These are phyloP conservation scores for Colletotrichum sp. DNA, from an alignment of 2,329 filamentous ascomycete species.

Conservation along the genomic window DNA sequence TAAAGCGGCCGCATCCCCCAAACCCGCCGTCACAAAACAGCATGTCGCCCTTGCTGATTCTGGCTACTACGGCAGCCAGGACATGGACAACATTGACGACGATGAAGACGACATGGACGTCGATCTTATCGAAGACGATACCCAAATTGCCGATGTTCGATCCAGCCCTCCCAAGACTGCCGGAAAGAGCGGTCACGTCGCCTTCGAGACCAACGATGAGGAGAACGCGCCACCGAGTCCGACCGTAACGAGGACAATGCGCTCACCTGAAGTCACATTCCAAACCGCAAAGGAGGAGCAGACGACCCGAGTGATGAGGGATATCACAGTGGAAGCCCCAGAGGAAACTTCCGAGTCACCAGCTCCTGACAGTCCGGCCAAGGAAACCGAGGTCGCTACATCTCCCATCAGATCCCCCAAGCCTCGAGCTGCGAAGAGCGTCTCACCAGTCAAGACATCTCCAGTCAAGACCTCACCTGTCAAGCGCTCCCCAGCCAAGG, in stretches of 20 bases:
- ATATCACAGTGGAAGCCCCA: constrained; percentile 8
- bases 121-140: constrained; percentile 29
- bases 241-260: constrained; percentile 19
- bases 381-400: not conserved
- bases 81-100: constrained; percentile 13
- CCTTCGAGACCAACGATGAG: constrained; percentile 13
- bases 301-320: constrained; percentile 27
- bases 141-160: constrained; percentile 10
- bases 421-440: constrained; percentile 23
- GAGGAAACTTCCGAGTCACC: constrained; percentile 21
- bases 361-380: constrained; percentile 23
- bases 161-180: constrained; percentile 13
- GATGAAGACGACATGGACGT: constrained; percentile 41
- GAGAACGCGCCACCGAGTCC: constrained; percentile 23
- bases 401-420: constrained; percentile 23
- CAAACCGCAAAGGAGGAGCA: constrained; percentile 52
- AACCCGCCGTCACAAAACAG: constrained; percentile 32
- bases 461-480: constrained; percentile 22
- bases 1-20: constrained; percentile 36
- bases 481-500: constrained; percentile 27
- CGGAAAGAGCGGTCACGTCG: constrained; percentile 13
- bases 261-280: constrained; percentile 42
- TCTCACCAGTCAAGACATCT: constrained; percentile 25
- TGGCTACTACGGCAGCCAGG: constrained; percentile 73
- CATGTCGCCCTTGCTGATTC: constrained; percentile 61